Evolutionary conservation across 1,284 basidiomycete genomes (phyloP).

Genomic region (Cryptococcus sp.): DNA sequence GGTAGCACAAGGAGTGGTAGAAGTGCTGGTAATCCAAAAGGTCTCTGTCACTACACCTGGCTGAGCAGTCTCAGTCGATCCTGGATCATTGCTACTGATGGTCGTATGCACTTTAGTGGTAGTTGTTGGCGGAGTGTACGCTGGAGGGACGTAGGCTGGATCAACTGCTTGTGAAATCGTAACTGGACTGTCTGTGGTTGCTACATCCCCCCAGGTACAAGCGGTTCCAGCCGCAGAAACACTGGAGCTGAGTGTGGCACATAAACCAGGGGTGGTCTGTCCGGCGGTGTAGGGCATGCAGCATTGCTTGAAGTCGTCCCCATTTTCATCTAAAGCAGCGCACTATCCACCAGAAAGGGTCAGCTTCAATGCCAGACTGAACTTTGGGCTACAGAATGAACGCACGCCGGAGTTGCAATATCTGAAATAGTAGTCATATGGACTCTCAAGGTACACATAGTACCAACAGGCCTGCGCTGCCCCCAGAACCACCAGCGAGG

Average conservation of each 20-base stretch:
- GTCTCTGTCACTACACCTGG: background rate
- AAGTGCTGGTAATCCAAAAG: slow-evolving; percentile 10
- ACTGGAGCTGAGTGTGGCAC: slow-evolving; percentile 6
- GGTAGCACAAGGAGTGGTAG: slow-evolving; percentile 10
- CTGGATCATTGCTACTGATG: background rate
- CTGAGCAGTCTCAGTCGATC: background rate
- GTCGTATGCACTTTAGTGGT: background rate
- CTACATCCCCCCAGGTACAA: slow-evolving; percentile 12
- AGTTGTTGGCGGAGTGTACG: slow-evolving; percentile 4
- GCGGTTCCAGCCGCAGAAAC: slow-evolving; percentile 8
- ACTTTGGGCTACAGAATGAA: background rate
- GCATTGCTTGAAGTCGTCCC: slow-evolving; percentile 16
- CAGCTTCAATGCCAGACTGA: background rate
- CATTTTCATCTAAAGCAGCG: slow-evolving; percentile 7
- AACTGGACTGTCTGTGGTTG: slow-evolving; percentile 6
- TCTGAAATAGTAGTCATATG: slow-evolving; percentile 17
- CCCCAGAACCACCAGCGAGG: slow-evolving; percentile 13
- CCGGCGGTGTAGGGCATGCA: slow-evolving; percentile 18
- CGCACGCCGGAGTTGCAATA: slow-evolving; percentile 18
- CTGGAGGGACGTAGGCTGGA: slow-evolving; percentile 1
- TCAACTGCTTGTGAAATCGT: background rate
- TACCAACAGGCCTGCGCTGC: slow-evolving; percentile 21
- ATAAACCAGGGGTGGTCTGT: slow-evolving; percentile 15
- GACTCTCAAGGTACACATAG: slow-evolving; percentile 20
- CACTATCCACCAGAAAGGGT: slow-evolving; percentile 9